A percentile compares a stretch with the other conserved stretches of the same genome.
Conservation (phyloP, 1,284 basidiomycete genomes). For the Butyriboletus appendiculatus region DNA sequence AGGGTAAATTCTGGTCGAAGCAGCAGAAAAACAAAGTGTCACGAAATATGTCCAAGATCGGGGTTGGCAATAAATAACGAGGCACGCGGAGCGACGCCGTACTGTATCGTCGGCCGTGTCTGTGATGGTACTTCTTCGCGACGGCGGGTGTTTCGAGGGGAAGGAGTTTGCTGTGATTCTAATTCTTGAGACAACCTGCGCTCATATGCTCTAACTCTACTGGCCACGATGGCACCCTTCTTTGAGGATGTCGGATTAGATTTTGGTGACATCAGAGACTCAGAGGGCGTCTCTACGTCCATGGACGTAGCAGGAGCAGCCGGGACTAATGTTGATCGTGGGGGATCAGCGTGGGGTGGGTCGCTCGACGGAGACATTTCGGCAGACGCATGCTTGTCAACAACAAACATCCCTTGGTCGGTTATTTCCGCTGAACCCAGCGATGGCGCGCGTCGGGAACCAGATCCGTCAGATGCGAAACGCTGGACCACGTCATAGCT, state of each 20-base stretch:
- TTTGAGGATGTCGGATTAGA: background rate
- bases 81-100: conserved; percentile 48
- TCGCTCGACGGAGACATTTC: conserved; percentile 14
- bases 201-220: conserved; percentile 44
- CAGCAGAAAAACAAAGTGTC: conserved; percentile 4
- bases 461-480: conserved; percentile 41
- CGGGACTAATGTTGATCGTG: conserved; percentile 5
- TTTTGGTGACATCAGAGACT: background rate
- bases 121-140: conserved; percentile 32
- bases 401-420: conserved; percentile 20
- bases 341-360: conserved; percentile 16
- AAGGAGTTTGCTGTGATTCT: conserved; percentile 11
- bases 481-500: conserved; percentile 69
- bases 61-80: conserved; percentile 55
- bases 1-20: conserved; percentile 3
- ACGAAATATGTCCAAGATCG: conserved; percentile 31
- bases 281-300: conserved; percentile 2
- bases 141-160: conserved; percentile 33
- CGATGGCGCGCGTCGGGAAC: conserved; percentile 24
- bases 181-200: conserved; percentile 37
- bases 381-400: conserved; percentile 6
- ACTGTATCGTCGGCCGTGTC: conserved; percentile 36
- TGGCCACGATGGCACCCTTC: conserved; percentile 29
- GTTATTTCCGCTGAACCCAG: conserved; percentile 27
- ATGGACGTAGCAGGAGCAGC: background rate